Conservation (phyloP, 352 stramenopile species). For the Globisporangium ultimum region DNA sequence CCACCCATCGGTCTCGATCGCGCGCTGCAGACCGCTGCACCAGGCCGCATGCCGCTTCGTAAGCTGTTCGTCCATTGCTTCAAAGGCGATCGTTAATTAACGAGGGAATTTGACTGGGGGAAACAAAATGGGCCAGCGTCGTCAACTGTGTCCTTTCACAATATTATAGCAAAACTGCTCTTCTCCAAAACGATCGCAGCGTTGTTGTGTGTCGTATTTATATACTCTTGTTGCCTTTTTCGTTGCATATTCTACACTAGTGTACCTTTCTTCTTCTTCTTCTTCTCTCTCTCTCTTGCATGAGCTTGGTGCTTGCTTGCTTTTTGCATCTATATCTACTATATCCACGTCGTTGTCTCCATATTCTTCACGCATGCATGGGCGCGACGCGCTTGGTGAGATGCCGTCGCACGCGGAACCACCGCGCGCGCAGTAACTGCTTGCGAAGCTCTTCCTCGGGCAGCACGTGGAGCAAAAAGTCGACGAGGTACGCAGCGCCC, state of each 20-base stretch:
- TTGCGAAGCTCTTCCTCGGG: slow-evolving; percentile 62
- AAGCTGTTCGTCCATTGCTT: slow-evolving; percentile 35
- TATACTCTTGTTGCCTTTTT: too few relatives aligned
- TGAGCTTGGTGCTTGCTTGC: background rate
- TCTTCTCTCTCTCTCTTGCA: background rate
- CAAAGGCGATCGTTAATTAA: too few relatives aligned
- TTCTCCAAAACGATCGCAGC: too few relatives aligned
- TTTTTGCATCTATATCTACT: background rate
- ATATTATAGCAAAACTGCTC: too few relatives aligned
- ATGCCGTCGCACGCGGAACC: slow-evolving; percentile 61
- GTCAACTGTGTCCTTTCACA: too few relatives aligned
- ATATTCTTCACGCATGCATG: slow-evolving; percentile 2
- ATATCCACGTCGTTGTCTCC: background rate
- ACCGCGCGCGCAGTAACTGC: slow-evolving; percentile 57
- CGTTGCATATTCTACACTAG: slow-evolving; percentile 7
- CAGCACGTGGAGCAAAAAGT: slow-evolving; percentile 80
- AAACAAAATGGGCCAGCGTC: too few relatives aligned
- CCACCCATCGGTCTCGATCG: slow-evolving; percentile 62
- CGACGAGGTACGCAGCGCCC: slow-evolving; percentile 69
- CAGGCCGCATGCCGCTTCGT: slow-evolving; percentile 47
- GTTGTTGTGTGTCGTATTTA: too few relatives aligned
- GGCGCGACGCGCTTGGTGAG: slow-evolving; percentile 55
- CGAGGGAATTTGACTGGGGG: background rate
- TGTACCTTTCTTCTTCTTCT: background rate
- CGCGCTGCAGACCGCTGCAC: slow-evolving; percentile 53